Base-by-base conservation (phyloP, 164 flowering plant species). In the Kalanchoe fedtschenkoi region DNA sequence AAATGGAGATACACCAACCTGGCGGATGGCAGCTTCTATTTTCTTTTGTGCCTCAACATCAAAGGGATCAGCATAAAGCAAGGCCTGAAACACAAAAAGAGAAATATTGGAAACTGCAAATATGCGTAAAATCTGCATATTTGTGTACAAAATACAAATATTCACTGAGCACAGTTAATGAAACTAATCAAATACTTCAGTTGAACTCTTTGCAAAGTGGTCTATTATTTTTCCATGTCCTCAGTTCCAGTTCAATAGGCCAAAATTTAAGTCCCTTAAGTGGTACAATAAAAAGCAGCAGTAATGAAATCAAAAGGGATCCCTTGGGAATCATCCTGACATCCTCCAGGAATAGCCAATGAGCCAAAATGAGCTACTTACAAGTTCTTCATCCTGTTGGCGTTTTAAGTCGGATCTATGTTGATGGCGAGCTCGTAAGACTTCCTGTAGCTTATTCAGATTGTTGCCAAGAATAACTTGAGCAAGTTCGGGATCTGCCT, bases 1-100 rank as follows among this genome's bases (percentile, higher is more conserved):
- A 34, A 67, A 32, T 26, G 21, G 63, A 71, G 59, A 58, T 10
- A 55, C 21, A 71, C 75, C 60, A 26, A 92, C 98, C 97, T 93
- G 97, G 35, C 80, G 97, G 44, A 93, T 93, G 51, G 95, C 80
- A 66, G 88, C 97, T 84, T 93, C 99, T 71, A 90, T 93, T 81
- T 88, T 93, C 78, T 74, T 93, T 63, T 93, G 98, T 43, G 99
- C 81, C 71, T 88, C 97, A 62, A 93, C 91, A 68, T 93, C 99
- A 77, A 93, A 90, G 64, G 99, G 97, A 74, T 93, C 99, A 35
- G 99, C 97, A 77, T 88, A 69, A 72, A 85, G 75, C 68, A 93
- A 80, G 26, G 89, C 95, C 99, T 93, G 56, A 22, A n/a, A 17
- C 22, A 64, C 10, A 72, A 64, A 17, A 64, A 64, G 35, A 53